Evolutionary conservation across 352 stramenopile genomes (phyloP), one percentile per base, ranked within the genome.

Genomic region (Globisporangium cederbergense): DNA sequence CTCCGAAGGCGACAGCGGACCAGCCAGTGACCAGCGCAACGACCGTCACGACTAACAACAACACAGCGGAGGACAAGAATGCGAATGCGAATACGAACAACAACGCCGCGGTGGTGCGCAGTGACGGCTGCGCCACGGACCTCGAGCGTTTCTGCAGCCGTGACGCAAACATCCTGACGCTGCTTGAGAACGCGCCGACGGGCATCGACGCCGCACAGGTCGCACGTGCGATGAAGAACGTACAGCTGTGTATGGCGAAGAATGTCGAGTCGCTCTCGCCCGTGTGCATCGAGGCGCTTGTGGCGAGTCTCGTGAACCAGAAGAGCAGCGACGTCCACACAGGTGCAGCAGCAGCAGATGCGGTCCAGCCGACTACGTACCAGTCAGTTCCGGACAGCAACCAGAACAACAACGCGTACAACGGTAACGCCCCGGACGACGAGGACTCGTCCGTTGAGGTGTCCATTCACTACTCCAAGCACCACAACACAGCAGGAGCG

Each of bases 391-490:
- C 55, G 18, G 52, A 30, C 25, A 49, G 36, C 34, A 49, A 61
- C 32, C 34, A 61, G 30, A 57, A 57, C 30, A 57, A 57, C 51
- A 61, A 64, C 36, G 7, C n/a, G 28, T 55, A 64, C 57, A 57
- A 61, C 18, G 13, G 36, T 3, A 55, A 46, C 18, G 13, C 51
- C 18, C 25, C 45, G 60, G 55, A 64, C 43, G 66, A 81, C 46
- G 77, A 83, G 28, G 77, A 86, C 64, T 83, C 77, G 34, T 83
- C 77, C 20, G 76, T 83, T 55, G 77, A 86, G 52, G 79, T 86
- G 32, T 81, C 72, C 32, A 82, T 86, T 50, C 76, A 81, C 66
- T 86, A 86, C 70, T 75, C 75, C 11, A 72, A 71, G 30, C 77
- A 86, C 58, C 77, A 81, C 73, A 72, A 77, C 25, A 68, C 65